These are phyloP conservation scores for Exophiala dermatitidis DNA, from an alignment of 2,329 filamentous ascomycete genomes.

Conservation along the genomic window DNA sequence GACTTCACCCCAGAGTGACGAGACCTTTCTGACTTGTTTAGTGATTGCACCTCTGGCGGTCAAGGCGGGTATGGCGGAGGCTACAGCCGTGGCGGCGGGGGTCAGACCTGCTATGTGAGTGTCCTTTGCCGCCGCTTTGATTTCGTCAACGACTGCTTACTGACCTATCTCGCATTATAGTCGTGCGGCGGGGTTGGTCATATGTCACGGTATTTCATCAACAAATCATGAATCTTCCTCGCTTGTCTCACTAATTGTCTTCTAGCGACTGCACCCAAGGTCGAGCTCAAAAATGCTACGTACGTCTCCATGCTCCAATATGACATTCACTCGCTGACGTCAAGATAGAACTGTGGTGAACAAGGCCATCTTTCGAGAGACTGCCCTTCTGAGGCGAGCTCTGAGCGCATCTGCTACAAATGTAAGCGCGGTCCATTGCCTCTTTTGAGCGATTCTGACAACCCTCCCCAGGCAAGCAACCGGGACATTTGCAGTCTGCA, in stretches of 20 bases:
- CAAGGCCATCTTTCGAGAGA: constrained; percentile 92
- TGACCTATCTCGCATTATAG: constrained; percentile 7
- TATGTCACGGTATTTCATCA: constrained; percentile 47
- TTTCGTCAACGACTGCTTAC: not conserved
- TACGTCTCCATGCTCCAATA: constrained; percentile 34
- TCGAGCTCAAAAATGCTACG: constrained; percentile 85
- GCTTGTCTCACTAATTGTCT: constrained; percentile 6
- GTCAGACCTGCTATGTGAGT: constrained; percentile 81
- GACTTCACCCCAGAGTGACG: constrained; percentile 39
- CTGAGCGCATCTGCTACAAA: constrained; percentile 98
- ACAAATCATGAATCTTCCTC: not conserved
- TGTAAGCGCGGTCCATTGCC: constrained; percentile 44
- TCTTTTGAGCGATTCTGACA: not conserved
- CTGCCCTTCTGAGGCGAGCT: constrained; percentile 83
- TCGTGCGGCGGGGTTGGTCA: constrained; percentile 91
- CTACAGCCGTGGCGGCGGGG: constrained; percentile 41
- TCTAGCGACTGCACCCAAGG: constrained; percentile 97
- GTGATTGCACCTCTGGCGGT: constrained; percentile 46
- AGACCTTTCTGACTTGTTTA: constrained; percentile 59
- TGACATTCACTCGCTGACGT: constrained; percentile 4
- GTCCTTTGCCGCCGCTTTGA: not conserved
- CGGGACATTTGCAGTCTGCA: constrained; percentile 84
- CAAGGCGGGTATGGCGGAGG: constrained; percentile 41
- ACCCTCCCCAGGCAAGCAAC: constrained; percentile 41
- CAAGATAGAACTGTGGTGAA: constrained; percentile 55